Percentiles rank a stretch among this genome's conserved stretches.
Conservation (phyloP, 2,329 filamentous ascomycete genomes). For the Curvularia spicifera region DNA sequence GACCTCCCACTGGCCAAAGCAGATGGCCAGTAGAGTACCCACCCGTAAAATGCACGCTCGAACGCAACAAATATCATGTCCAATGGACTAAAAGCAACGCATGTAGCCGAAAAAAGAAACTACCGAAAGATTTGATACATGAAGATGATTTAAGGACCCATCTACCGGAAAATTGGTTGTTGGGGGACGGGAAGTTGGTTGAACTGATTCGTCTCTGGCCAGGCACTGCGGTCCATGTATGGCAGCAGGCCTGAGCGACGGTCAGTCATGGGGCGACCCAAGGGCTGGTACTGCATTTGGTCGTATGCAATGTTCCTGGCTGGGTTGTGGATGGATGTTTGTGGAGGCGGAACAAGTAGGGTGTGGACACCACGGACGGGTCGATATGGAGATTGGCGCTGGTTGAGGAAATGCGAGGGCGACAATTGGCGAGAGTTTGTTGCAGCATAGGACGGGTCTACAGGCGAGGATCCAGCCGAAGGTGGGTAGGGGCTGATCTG, state of each 20-base stretch:
- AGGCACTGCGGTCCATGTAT: slow-evolving; percentile 50
- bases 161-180: slow-evolving; percentile 46
- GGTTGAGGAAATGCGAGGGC: slow-evolving; percentile 84
- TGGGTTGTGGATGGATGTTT: slow-evolving; percentile 71
- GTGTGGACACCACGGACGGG: slow-evolving; percentile 89
- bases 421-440: slow-evolving; percentile 77
- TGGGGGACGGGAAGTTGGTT: slow-evolving; percentile 49
- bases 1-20: slow-evolving; percentile 15
- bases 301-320: slow-evolving; percentile 53
- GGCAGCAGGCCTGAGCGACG: slow-evolving; percentile 54
- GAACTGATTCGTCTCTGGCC: slow-evolving; percentile 48
- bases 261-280: slow-evolving; percentile 56
- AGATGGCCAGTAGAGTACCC: slow-evolving; percentile 26
- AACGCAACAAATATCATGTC: slow-evolving; percentile 40
- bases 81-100: slow-evolving; percentile 11
- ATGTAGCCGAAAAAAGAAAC: background rate
- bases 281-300: slow-evolving; percentile 60
- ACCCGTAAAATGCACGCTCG: slow-evolving; percentile 48
- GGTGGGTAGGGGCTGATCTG: slow-evolving; percentile 60
- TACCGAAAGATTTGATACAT: slow-evolving; percentile 17
- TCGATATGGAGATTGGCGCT: slow-evolving; percentile 89
- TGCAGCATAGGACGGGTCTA: slow-evolving; percentile 67
- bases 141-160: slow-evolving; percentile 17
- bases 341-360: slow-evolving; percentile 85
- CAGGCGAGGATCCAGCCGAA: slow-evolving; percentile 69